Evolutionary conservation across 441 rosid genomes (phyloP).

Genomic region (Manihot esculenta): DNA sequence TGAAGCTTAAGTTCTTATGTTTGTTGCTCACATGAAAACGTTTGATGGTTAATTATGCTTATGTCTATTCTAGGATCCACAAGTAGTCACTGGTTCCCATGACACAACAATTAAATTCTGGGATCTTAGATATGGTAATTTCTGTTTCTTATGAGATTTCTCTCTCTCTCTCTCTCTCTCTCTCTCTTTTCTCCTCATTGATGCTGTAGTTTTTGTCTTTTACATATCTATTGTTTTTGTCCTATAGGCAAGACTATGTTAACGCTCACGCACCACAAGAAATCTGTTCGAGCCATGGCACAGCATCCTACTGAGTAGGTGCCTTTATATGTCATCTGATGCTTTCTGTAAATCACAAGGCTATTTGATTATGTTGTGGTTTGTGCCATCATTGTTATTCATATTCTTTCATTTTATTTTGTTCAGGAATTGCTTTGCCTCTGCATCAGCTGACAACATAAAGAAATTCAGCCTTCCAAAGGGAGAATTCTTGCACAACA

Average conservation of each 20-base stretch:
- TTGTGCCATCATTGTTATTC: not conserved
- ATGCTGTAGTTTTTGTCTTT: not conserved
- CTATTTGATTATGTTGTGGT: conserved; percentile 4
- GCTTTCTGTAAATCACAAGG: conserved; percentile 6
- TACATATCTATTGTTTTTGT: not conserved
- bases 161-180: not conserved
- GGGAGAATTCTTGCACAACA: conserved; percentile 93
- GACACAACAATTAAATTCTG: conserved; percentile 92
- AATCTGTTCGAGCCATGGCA: conserved; percentile 97
- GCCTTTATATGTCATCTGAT: conserved; percentile 16
- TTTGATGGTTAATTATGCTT: conserved; percentile 10
- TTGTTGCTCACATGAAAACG: not conserved
- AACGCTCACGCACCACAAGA: conserved; percentile 95
- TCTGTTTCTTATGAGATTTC: not conserved
- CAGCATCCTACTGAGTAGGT: conserved; percentile 88
- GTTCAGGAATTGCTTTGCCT: conserved; percentile 80
- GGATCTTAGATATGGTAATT: conserved; percentile 92
- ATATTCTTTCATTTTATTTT: conserved; percentile 12
- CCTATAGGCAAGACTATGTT: conserved; percentile 83
- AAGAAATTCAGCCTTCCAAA: conserved; percentile 86
- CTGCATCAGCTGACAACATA: conserved; percentile 95
- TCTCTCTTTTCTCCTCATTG: not conserved
- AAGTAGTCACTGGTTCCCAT: conserved; percentile 98
- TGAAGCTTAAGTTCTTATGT: not conserved
- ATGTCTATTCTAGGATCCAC: conserved; percentile 74